Evolutionary conservation across 2,329 filamentous ascomycete genomes (phyloP).

Genomic region (Chrysoporthe puriensis): DNA sequence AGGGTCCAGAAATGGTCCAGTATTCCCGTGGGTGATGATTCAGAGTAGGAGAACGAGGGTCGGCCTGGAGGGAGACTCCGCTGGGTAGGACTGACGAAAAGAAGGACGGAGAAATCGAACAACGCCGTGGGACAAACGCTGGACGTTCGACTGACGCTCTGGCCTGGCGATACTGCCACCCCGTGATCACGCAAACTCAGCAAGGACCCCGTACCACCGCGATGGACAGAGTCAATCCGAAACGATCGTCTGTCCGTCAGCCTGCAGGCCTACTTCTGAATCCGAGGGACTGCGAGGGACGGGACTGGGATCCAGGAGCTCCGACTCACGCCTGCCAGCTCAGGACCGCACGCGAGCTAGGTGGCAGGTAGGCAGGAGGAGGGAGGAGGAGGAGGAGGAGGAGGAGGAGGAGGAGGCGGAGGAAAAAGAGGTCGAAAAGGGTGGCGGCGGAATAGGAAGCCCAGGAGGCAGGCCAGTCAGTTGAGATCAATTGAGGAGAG

Average conservation of each 20-base stretch:
- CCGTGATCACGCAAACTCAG: conserved; percentile 1
- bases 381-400: background rate
- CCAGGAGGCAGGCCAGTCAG: background rate
- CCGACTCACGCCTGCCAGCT: conserved; percentile 9
- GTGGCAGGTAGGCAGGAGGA: background rate
- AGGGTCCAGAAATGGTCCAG: background rate
- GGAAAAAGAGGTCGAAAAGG: background rate
- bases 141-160: background rate
- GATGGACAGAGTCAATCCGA: conserved; percentile 3
- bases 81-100: background rate
- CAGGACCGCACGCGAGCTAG: conserved; percentile 2
- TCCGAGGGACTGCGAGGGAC: background rate
- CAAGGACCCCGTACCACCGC: background rate
- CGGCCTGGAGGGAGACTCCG: background rate
- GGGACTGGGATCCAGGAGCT: conserved; percentile 3
- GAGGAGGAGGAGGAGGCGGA: background rate
- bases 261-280: background rate
- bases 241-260: conserved; percentile 1
- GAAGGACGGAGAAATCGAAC: conserved; percentile 2
- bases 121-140: background rate
- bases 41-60: conserved; percentile 5
- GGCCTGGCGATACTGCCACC: conserved; percentile 5
- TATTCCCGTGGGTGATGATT: background rate
- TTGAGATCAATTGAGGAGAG: background rate
- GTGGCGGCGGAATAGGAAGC: background rate